A percentile compares a stretch with the other conserved stretches of the same genome.
Conservation (phyloP, 148 eudicot species). For the Cornus kousa region DNA sequence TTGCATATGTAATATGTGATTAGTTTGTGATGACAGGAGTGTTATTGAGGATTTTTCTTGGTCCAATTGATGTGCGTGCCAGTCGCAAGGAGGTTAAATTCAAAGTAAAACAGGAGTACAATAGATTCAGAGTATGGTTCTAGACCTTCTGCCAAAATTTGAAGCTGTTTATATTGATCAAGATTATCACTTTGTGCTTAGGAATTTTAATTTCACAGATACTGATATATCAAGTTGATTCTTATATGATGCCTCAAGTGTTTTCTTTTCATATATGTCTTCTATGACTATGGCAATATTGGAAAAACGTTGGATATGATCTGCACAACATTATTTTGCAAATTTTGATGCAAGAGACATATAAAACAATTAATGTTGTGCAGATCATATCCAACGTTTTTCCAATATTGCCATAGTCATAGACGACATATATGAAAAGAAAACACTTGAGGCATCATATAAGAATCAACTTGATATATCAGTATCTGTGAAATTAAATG, state of each 20-base stretch:
- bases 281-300: no score
- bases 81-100: conserved; percentile 83
- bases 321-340: background rate
- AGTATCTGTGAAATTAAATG: background rate
- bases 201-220: background rate
- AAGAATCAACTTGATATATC: background rate
- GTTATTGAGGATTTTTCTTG: conserved; percentile 80
- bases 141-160: background rate
- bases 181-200: background rate
- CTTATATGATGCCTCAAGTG: background rate
- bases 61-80: conserved; percentile 91
- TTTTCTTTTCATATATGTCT: background rate
- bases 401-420: no score
- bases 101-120: conserved; percentile 97
- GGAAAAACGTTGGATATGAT: no score
- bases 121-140: conserved; percentile 68
- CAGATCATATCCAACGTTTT: background rate
- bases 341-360: background rate
- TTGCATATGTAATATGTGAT: background rate
- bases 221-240: background rate
- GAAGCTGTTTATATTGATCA: background rate
- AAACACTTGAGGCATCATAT: background rate
- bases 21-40: conserved; percentile 41
- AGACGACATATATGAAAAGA: background rate
- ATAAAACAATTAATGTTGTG: background rate